Evolutionary conservation across 1,139 yeast species (phyloP).

Genomic region (Debaryomyces robertsiae): DNA sequence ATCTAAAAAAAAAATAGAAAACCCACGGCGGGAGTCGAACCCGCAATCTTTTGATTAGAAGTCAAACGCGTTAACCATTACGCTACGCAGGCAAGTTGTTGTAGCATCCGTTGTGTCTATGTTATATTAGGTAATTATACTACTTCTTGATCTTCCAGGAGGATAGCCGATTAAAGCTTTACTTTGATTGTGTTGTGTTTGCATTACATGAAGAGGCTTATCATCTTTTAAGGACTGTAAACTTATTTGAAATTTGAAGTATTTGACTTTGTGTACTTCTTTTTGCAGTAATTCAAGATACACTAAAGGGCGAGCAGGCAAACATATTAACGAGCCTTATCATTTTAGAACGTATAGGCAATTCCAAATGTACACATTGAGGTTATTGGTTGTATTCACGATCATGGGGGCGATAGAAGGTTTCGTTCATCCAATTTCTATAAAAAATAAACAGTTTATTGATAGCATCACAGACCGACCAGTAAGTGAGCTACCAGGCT

Average conservation of each 20-base stretch:
- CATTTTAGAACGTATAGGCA: too few relatives aligned
- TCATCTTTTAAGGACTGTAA: too few relatives aligned
- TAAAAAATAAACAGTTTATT: conserved; percentile 70
- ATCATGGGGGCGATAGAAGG: conserved; percentile 16
- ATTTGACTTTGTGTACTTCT: conserved; percentile 7
- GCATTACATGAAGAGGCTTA: too few relatives aligned
- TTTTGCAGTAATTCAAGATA: conserved; percentile 6
- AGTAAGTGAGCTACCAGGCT: conserved; percentile 39
- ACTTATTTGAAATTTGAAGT: background rate
- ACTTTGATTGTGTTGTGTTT: too few relatives aligned
- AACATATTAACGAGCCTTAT: too few relatives aligned
- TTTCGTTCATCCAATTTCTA: conserved; percentile 58
- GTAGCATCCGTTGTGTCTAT: too few relatives aligned
- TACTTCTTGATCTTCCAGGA: too few relatives aligned
- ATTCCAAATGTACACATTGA: too few relatives aligned
- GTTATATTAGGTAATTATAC: too few relatives aligned
- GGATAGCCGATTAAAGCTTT: too few relatives aligned
- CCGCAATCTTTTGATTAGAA: conserved; percentile 50
- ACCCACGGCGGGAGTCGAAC: conserved; percentile 52
- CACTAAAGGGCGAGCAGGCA: too few relatives aligned
- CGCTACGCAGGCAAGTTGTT: conserved; percentile 37
- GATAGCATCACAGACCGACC: conserved; percentile 79
- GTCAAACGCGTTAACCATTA: conserved; percentile 51
- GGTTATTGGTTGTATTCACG: background rate
- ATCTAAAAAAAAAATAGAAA: conserved; percentile 13